Evolutionary conservation across 768 basidiomycete genomes (phyloP), one percentile per base, ranked within the genome.

Genomic region (Leccinum uliginosum): DNA sequence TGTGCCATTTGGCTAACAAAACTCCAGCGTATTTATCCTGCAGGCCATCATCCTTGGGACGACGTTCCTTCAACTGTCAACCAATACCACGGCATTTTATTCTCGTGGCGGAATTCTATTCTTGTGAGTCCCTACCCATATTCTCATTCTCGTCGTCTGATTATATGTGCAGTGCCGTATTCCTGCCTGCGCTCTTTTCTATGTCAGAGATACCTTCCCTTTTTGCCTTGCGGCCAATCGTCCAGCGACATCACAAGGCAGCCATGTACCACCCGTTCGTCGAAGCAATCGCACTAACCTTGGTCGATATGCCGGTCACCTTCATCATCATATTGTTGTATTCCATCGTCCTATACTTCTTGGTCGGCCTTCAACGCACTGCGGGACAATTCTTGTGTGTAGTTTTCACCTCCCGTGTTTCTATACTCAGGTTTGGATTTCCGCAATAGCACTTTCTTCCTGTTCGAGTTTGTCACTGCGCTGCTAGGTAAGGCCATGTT

Each of bases 91-190:
- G 0, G 58, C 52, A 6, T 73, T 48, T 40, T 72, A 55, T n/a
- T 85, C 87, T 34, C 83, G 91, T 23, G 91, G 91, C n/a, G 91
- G 91, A 66, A 78, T 89, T 32, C 75, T 93, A 14, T 92, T 91
- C 80, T 90, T 93, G 81, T 86, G 61, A 30, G 81, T 75, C n/a
- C 4, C 35, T 19, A 0, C 38, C 0, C 3, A 0, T 24, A 23
- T 1, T 35, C 12, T 23, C 0, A 7, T 44, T 15, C 3, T 40
- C 4, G 8, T 44, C 26, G 24, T 50, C 52, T 53, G 6, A 59
- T 30, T 32, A 12, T 0, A 15, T 26, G 35, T 21, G 1, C 50
- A 86, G 85, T 53, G 69, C 85, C 2, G 68, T 86, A 5, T 76
- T 88, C 14, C 83, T 87, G 59, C 73, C 80, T 4, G 83, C 82